Percentiles rank a stretch among this genome's conserved stretches.
phyloP scores from a whole-genome alignment of 2,329 filamentous ascomycete genomes.

The Xylaria sp. region DNA sequence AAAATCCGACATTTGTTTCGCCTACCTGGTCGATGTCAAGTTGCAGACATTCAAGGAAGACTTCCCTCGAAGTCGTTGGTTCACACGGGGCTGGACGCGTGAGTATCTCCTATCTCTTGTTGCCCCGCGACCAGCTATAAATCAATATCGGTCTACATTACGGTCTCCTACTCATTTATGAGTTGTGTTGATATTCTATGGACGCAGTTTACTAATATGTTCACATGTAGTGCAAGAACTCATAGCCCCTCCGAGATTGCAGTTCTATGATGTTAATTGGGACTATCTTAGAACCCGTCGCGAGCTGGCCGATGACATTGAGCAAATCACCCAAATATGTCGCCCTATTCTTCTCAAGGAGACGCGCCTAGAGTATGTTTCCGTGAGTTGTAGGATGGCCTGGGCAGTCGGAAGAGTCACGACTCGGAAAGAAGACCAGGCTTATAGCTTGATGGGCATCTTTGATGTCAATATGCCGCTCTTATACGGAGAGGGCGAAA shows the following conservation, averaged over 20 bases:
- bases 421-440: slow-evolving; percentile 8
- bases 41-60: not conserved
- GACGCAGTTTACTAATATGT: not conserved
- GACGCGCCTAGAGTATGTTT: not conserved
- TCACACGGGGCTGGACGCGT: slow-evolving; percentile 11
- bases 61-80: slow-evolving; percentile 8
- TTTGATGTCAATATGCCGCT: slow-evolving; percentile 13
- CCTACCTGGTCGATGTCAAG: not conserved
- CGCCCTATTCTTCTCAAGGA: not conserved
- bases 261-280: slow-evolving; percentile 8
- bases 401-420: slow-evolving; percentile 5
- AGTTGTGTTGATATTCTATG: no score
- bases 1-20: not conserved
- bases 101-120: not conserved
- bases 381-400: slow-evolving; percentile 6
- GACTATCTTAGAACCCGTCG: not conserved
- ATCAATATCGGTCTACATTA: not conserved
- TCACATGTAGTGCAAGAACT: slow-evolving; percentile 4
- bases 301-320: not conserved
- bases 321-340: not conserved
- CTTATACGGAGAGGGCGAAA: slow-evolving; percentile 10
- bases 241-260: slow-evolving; percentile 1
- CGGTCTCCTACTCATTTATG: no score
- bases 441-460: slow-evolving; percentile 10
- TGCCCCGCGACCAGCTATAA: not conserved